Conservation (phyloP, 176 grass and related monocot species). For the Lolium perenne region DNA sequence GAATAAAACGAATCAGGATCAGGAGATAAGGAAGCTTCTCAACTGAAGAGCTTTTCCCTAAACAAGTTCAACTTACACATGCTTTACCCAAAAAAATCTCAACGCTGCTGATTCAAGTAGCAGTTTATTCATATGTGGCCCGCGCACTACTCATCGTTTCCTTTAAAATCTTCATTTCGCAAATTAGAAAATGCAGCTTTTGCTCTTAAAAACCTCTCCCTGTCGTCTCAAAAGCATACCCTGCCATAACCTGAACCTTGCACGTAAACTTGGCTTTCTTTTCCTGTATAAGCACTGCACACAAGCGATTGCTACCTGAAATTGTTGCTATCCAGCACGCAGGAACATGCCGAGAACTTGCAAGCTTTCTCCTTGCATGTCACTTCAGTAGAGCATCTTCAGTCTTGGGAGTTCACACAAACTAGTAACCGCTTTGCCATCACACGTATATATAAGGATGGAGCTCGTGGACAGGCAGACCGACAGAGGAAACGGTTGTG, state of each 20-base stretch:
- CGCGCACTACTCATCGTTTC: conserved; percentile 41
- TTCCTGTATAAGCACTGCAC: not conserved
- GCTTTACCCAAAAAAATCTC: conserved; percentile 40
- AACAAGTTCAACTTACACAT: conserved; percentile 21
- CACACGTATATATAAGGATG: conserved; percentile 32
- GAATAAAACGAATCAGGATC: conserved; percentile 13
- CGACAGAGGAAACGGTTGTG: not conserved
- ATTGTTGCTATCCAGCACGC: conserved; percentile 27
- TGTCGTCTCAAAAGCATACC: conserved; percentile 29
- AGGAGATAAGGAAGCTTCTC: conserved; percentile 49
- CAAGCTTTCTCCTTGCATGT: conserved; percentile 22
- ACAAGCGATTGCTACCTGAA: conserved; percentile 38
- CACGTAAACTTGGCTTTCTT: not conserved
- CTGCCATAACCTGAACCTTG: conserved; percentile 10
- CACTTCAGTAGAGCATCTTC: conserved; percentile 2
- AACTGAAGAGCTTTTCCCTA: conserved; percentile 14
- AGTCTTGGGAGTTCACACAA: conserved; percentile 44
- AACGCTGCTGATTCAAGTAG: conserved; percentile 30
- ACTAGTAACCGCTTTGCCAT: not conserved
- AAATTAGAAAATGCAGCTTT: conserved; percentile 35
- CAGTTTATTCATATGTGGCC: conserved; percentile 36
- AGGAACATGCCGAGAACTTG: conserved; percentile 50
- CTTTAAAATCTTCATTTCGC: not conserved
- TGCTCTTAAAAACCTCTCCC: conserved; percentile 30
- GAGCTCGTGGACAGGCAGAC: not conserved